Percentiles rank a stretch among this genome's conserved stretches.
phyloP scores from a whole-genome alignment of 202 grass and related monocot species.

The Schoenoplectus tabernaemontani region DNA sequence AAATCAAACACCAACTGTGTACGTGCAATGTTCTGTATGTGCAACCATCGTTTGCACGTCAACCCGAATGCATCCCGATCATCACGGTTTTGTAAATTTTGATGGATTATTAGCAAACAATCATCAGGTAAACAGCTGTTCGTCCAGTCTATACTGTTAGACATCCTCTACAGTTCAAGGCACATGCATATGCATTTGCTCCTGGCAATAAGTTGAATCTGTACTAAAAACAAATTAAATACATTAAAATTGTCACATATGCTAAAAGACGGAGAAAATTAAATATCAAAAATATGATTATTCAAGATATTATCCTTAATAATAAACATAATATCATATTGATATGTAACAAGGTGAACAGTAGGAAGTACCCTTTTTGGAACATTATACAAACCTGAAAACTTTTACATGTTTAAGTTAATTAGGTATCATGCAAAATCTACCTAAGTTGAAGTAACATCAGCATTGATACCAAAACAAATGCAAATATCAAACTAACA shows the following conservation, averaged over 20 bases:
- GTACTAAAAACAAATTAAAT: background rate
- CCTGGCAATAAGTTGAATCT: background rate
- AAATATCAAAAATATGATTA: background rate
- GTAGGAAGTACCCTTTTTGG: background rate
- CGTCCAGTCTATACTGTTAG: conserved; percentile 24
- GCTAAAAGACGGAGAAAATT: too few relatives aligned
- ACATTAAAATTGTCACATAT: background rate
- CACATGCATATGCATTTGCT: background rate
- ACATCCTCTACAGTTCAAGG: conserved; percentile 25
- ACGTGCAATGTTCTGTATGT: conserved; percentile 60
- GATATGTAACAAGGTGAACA: background rate
- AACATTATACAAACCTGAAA: background rate
- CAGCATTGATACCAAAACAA: background rate
- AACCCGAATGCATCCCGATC: conserved; percentile 75
- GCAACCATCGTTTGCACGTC: conserved; percentile 72
- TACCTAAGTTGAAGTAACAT: too few relatives aligned
- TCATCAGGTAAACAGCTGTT: conserved; percentile 52
- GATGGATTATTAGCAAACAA: conserved; percentile 67
- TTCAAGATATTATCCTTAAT: background rate
- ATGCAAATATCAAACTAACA: background rate
- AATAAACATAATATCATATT: background rate
- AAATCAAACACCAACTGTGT: conserved; percentile 55
- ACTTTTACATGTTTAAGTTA: background rate
- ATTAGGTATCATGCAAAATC: too few relatives aligned
- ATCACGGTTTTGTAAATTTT: conserved; percentile 38